A percentile compares a stretch with the other conserved stretches of the same genome.
Evolutionary conservation across 495 filamentous ascomycete species (phyloP).

Genomic region (Hypoxylon fragiforme): DNA sequence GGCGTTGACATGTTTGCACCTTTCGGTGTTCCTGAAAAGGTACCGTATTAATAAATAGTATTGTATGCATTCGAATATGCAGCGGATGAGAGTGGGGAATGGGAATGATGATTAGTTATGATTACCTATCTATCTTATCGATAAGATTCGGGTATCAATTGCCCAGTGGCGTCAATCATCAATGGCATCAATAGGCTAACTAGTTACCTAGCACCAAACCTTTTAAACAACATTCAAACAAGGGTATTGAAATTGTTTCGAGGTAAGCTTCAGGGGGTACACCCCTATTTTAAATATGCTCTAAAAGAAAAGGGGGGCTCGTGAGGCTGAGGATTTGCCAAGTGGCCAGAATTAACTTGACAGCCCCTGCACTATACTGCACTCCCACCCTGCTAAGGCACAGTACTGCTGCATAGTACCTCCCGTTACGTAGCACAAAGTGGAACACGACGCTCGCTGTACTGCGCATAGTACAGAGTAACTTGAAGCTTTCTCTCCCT

Average conservation of each 20-base stretch:
- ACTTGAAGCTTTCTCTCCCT: constrained; percentile 27
- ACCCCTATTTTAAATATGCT: background rate
- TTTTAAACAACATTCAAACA: too few relatives aligned
- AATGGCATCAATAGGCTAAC: background rate
- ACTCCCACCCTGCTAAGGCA: constrained; percentile 1
- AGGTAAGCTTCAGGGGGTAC: background rate
- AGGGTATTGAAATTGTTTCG: constrained; percentile 1
- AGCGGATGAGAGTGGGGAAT: too few relatives aligned
- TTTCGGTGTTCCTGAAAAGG: background rate
- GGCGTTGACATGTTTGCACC: background rate
- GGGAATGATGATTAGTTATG: too few relatives aligned
- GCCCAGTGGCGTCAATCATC: background rate
- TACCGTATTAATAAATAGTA: background rate
- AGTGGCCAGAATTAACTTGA: constrained; percentile 36
- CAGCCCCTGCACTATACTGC: constrained; percentile 1
- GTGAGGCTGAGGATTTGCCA: constrained; percentile 30
- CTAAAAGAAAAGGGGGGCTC: constrained; percentile 10
- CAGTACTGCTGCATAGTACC: constrained; percentile 2
- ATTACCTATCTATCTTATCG: too few relatives aligned
- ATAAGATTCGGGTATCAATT: constrained; percentile 13
- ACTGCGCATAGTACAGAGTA: too few relatives aligned
- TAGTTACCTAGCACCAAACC: background rate
- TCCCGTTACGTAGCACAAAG: constrained; percentile 22
- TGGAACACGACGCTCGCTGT: constrained; percentile 22
- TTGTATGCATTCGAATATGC: too few relatives aligned